Percentiles rank a stretch among this genome's conserved stretches.
phyloP scores from a whole-genome alignment of 805 yeast genomes.

The Alloascoidea hylecoeti region DNA sequence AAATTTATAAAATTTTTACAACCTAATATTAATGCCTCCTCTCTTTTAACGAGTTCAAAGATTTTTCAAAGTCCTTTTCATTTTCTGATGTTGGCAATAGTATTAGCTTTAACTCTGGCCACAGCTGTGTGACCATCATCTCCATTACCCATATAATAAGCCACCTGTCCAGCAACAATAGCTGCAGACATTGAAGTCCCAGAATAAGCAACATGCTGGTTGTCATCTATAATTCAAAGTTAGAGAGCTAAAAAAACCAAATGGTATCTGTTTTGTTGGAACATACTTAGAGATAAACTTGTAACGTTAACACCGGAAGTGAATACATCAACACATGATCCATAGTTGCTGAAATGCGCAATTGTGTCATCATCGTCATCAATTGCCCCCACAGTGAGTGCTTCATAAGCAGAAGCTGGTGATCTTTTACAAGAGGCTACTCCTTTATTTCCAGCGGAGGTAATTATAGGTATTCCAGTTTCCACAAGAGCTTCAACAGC shows the following conservation, averaged over 20 bases:
- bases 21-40: no score
- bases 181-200: slow-evolving; percentile 19
- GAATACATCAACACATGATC: slow-evolving; percentile 76
- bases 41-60: no score
- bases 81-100: slow-evolving; percentile 14
- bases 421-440: slow-evolving; percentile 71
- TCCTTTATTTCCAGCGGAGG: slow-evolving; percentile 79
- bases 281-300: slow-evolving; percentile 10
- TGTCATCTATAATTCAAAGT: no score
- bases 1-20: no score
- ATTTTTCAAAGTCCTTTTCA: slow-evolving; percentile 12
- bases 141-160: slow-evolving; percentile 9
- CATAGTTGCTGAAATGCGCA: slow-evolving; percentile 85
- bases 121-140: background rate
- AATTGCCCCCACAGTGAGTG: slow-evolving; percentile 80
- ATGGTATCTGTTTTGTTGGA: no score
- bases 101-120: slow-evolving; percentile 9
- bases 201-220: slow-evolving; percentile 9
- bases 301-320: slow-evolving; percentile 67
- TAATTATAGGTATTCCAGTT: slow-evolving; percentile 39
- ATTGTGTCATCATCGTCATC: slow-evolving; percentile 59
- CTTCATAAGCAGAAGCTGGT: slow-evolving; percentile 66
- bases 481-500: slow-evolving; percentile 68
- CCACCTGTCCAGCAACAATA: slow-evolving; percentile 13
- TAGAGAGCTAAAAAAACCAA: no score